These are phyloP conservation scores for Stagonosporopsis rhizophila DNA, from an alignment of 2,329 filamentous ascomycete species.

Conservation along the genomic window DNA sequence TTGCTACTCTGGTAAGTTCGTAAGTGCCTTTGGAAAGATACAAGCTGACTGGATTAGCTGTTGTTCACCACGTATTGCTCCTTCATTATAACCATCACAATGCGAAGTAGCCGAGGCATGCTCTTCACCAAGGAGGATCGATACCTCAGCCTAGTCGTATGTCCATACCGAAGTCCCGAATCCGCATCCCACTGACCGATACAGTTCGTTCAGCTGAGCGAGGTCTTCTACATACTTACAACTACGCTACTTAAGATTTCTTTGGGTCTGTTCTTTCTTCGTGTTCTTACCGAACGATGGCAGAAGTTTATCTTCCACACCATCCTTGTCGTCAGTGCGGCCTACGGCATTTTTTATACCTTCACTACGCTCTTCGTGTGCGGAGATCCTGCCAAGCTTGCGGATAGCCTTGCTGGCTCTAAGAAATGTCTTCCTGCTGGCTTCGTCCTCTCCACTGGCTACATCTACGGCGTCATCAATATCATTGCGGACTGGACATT, in stretches of 20 bases:
- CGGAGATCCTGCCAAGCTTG: constrained; percentile 36
- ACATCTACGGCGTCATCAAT: constrained; percentile 43
- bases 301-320: constrained; percentile 36
- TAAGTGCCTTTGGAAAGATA: neutral
- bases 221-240: constrained; percentile 61
- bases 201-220: constrained; percentile 46
- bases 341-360: constrained; percentile 41
- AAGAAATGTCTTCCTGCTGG: constrained; percentile 33
- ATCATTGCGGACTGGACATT: constrained; percentile 47
- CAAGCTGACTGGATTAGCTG: constrained; percentile 2
- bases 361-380: constrained; percentile 42
- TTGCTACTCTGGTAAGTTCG: constrained; percentile 35
- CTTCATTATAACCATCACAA: constrained; percentile 30
- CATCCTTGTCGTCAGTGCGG: constrained; percentile 32
- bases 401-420: constrained; percentile 27
- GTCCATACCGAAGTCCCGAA: neutral
- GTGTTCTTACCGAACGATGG: constrained; percentile 43
- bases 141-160: constrained; percentile 31
- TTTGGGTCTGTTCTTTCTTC: constrained; percentile 47
- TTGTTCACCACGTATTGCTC: constrained; percentile 19
- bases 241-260: constrained; percentile 57
- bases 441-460: constrained; percentile 36
- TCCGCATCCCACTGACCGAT: constrained; percentile 7
- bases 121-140: constrained; percentile 24
- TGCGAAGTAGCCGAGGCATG: constrained; percentile 14